Evolutionary conservation across 139 green algal genomes (phyloP), one percentile per base, ranked within the genome.

Genomic region (Chlorella sp.): DNA sequence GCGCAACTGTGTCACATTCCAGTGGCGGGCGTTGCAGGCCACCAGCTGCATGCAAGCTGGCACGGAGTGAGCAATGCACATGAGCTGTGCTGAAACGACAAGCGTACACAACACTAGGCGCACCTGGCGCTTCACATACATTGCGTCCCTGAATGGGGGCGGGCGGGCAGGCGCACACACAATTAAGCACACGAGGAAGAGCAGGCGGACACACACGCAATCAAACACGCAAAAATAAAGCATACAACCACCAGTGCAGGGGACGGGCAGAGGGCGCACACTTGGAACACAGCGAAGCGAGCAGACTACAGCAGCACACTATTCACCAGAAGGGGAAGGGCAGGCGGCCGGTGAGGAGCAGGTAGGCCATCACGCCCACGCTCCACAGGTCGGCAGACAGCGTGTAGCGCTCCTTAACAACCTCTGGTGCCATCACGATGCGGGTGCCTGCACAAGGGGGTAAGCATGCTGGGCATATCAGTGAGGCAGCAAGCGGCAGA

Each of bases 331-430:
- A 81, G 77, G 83, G 83, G 54, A 93, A 94, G 28, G 93, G 93
- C 74, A 95, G 88, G 40, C 88, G 82, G 32, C 92, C 93, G 0
- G 90, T 91, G 32, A 96, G 87, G 56, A 96, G 87, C 76, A 92
- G 83, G 81, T 95, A 95, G 13, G 89, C 88, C 20, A 95, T 79
- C 20, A 96, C 89, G 24, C 93, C 93, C 48, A 85, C 79, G 41
- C 76, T 91, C 94, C 94, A 97, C n/a, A 97, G 74, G 80, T 97
- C 94, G n/a, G 92, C 89, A 3, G 84, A 73, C 41, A 91, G 74
- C 32, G 83, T 84, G 80, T 97, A 97, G 7, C 70, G 56, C 83
- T 90, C 80, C 48, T 80, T 86, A 56, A 97, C 85, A 17, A 97
- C 92, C 86, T 97, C 93, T 46, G 93, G 88, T 0, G 91, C 86